These are phyloP conservation scores for Cyclanthera cordifolia DNA, from an alignment of 306 rosid genomes.

Conservation along the genomic window DNA sequence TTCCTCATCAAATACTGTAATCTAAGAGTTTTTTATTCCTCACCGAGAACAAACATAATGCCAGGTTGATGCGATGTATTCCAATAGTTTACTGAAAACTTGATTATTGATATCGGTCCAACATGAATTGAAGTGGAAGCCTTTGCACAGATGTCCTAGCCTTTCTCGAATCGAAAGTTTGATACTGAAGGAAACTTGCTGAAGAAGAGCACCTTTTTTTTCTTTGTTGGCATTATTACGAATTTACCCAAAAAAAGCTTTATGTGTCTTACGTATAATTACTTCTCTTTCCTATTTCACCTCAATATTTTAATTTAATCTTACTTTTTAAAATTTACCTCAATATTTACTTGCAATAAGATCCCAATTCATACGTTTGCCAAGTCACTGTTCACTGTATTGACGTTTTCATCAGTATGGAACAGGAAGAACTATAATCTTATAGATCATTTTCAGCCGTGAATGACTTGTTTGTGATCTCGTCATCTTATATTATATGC, in stretches of 20 bases:
- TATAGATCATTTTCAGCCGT: not conserved
- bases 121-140: no score
- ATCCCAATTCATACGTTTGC: not conserved
- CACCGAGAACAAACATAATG: not conserved
- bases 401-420: not conserved
- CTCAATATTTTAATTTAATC: not conserved
- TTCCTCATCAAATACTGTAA: not conserved
- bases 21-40: not conserved
- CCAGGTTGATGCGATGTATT: no score
- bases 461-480: not conserved
- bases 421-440: not conserved
- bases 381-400: not conserved
- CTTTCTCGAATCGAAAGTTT: not conserved
- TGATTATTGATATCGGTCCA: no score
- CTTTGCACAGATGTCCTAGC: not conserved
- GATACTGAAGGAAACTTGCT: not conserved
- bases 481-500: not conserved
- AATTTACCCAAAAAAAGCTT: not conserved
- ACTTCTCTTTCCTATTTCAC: not conserved
- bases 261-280: not conserved
- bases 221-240: not conserved
- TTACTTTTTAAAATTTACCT: not conserved
- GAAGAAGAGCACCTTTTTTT: not conserved
- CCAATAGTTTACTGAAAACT: no score
- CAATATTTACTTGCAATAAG: not conserved